These are phyloP conservation scores for Blastobotrys ciferrii DNA, from an alignment of 1,139 yeast species.

Conservation along the genomic window DNA sequence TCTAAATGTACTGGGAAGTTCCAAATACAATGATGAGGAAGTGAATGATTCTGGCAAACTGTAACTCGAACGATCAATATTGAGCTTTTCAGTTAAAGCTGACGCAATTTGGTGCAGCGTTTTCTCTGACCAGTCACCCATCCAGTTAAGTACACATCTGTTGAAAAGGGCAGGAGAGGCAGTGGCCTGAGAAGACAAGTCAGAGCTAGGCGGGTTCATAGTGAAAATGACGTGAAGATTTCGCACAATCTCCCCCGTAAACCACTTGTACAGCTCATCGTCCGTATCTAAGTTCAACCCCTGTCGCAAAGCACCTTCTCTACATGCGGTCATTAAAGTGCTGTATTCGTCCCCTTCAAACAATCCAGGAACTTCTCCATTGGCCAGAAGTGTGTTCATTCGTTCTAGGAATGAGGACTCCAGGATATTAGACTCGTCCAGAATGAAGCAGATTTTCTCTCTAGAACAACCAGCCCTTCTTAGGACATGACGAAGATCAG, in stretches of 20 bases:
- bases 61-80: slow-evolving; percentile 52
- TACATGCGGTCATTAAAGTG: slow-evolving; percentile 54
- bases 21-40: slow-evolving; percentile 22
- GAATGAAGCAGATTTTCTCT: slow-evolving; percentile 65
- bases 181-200: slow-evolving; percentile 45
- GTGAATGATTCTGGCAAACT: slow-evolving; percentile 33
- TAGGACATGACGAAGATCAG: slow-evolving; percentile 55
- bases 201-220: slow-evolving; percentile 53
- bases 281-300: slow-evolving; percentile 65
- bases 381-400: slow-evolving; percentile 88
- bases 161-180: slow-evolving; percentile 91
- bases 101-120: slow-evolving; percentile 53
- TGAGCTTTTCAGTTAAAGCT: slow-evolving; percentile 45
- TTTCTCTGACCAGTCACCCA: slow-evolving; percentile 73
- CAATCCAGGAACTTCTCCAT: slow-evolving; percentile 88
- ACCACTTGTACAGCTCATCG: slow-evolving; percentile 78
- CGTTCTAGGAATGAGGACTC: slow-evolving; percentile 83
- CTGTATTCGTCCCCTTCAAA: slow-evolving; percentile 74
- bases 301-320: slow-evolving; percentile 55
- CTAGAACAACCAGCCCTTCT: slow-evolving; percentile 51
- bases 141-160: slow-evolving; percentile 86
- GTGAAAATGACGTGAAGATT: slow-evolving; percentile 85
- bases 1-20: slow-evolving; percentile 37
- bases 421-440: slow-evolving; percentile 77
- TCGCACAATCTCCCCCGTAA: slow-evolving; percentile 60